phyloP scores from a whole-genome alignment of 176 grass and related monocot genomes.

The Elymus sibiricus region DNA sequence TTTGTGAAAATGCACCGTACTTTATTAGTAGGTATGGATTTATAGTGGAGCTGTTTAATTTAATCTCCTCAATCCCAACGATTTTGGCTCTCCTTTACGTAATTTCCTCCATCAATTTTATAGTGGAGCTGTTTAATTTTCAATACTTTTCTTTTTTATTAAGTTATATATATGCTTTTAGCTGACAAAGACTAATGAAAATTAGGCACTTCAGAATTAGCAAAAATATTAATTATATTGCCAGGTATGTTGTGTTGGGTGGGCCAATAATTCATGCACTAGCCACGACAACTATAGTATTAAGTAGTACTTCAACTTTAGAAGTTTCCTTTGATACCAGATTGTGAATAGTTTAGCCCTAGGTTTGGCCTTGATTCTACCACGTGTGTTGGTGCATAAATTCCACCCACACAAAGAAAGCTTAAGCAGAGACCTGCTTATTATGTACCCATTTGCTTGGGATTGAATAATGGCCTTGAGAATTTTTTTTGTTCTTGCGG shows the following conservation, averaged over 20 bases:
- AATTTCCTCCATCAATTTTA: too few relatives aligned
- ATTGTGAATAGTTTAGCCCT: not conserved
- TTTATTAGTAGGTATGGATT: too few relatives aligned
- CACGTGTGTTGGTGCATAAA: slow-evolving; percentile 8
- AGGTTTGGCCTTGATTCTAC: slow-evolving; percentile 10
- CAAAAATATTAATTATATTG: not conserved
- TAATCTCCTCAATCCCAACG: too few relatives aligned
- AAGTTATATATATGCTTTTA: too few relatives aligned
- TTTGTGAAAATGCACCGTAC: too few relatives aligned
- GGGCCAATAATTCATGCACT: not conserved
- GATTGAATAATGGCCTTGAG: too few relatives aligned
- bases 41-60: too few relatives aligned
- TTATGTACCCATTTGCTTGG: not conserved
- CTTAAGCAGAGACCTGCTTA: not conserved
- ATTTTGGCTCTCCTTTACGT: too few relatives aligned
- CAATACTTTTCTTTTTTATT: too few relatives aligned
- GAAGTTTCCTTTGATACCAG: not conserved
- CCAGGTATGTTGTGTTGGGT: not conserved
- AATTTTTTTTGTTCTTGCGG: too few relatives aligned
- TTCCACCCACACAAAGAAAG: not conserved
- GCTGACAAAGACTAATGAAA: too few relatives aligned
- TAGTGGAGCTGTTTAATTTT: too few relatives aligned
- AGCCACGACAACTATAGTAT: not conserved
- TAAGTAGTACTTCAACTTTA: not conserved
- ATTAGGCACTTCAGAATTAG: not conserved